Evolutionary conservation across 2,329 filamentous ascomycete genomes (phyloP), one percentile per base, ranked within the genome.

Genomic region (Diatrype stigma): DNA sequence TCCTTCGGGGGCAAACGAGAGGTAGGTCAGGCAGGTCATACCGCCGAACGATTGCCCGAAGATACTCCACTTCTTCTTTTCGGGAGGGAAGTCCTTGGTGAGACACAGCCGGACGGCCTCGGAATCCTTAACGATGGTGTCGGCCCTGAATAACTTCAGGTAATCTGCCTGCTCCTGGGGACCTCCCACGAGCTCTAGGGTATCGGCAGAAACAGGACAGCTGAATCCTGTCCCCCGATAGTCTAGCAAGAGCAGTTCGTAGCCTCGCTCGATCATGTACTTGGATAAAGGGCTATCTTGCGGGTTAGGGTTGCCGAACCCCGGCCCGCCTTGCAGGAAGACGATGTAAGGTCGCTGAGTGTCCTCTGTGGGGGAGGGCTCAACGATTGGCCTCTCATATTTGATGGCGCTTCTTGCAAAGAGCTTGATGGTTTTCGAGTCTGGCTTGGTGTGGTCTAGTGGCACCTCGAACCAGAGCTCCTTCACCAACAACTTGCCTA

Each of bases 41-140:
- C 93, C 93, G 37, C 93, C 93, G 68, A 96, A 97, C 16, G 87
- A 92, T 71, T 96, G 93, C 8, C 93, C 93, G 55, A 96, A 86
- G 28, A 94, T 80, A 51, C 85, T 87, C 93, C 92, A 96, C 65
- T 86, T 85, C 66, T 84, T 81, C 65, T 87, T 84, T 45, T 86
- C 81, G 21, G 80, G 74, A 0, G 87, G 84, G 60, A 84, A 88
- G 47, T 85, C 82, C 5, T 76, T 73, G 0, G 88, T 94, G 49
- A 97, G 74, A 37, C 79, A 86, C 60, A 84, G 80, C 5, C 93
- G 82, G 30, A 97, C 83, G 4, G 92, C 90, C 67, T 97, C 93
- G 56, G 87, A 89, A 63, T 97, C 93, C 45, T 82, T 84, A 38
- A 97, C 91, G 47, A 96, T 95, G 64, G 81, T 94, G 69, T 96